phyloP scores from a whole-genome alignment of 2,329 filamentous ascomycete species.

The Diaporthe sp. region DNA sequence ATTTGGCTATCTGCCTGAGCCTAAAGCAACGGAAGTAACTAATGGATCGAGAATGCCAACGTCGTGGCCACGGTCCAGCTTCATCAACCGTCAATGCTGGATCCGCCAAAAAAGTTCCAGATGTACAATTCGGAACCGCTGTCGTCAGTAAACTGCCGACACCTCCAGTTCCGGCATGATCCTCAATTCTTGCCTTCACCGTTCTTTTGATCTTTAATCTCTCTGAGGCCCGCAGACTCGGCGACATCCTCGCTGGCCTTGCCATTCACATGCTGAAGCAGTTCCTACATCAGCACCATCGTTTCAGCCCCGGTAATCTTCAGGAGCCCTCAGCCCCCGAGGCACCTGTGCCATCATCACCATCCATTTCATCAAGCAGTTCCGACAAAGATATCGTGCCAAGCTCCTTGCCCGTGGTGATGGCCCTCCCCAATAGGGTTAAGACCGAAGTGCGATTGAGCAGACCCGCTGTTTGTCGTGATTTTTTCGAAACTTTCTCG shows the following conservation, averaged over 20 bases:
- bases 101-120: background rate
- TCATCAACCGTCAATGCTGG: background rate
- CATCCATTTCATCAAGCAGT: background rate
- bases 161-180: background rate
- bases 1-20: background rate
- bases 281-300: no score
- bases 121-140: background rate
- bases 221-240: background rate
- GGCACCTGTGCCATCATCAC: background rate
- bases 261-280: no score
- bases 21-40: background rate
- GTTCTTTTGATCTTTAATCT: background rate
- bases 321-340: background rate
- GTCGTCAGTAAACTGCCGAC: background rate
- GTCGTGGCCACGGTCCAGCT: background rate
- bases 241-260: background rate
- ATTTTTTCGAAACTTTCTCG: background rate
- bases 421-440: fast-evolving
- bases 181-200: background rate
- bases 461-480: background rate
- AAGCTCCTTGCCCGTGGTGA: background rate
- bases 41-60: background rate
- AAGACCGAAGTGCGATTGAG: background rate
- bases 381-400: background rate
- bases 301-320: background rate